phyloP scores from a whole-genome alignment of 805 yeast species.

The Candida ipomoeae region DNA sequence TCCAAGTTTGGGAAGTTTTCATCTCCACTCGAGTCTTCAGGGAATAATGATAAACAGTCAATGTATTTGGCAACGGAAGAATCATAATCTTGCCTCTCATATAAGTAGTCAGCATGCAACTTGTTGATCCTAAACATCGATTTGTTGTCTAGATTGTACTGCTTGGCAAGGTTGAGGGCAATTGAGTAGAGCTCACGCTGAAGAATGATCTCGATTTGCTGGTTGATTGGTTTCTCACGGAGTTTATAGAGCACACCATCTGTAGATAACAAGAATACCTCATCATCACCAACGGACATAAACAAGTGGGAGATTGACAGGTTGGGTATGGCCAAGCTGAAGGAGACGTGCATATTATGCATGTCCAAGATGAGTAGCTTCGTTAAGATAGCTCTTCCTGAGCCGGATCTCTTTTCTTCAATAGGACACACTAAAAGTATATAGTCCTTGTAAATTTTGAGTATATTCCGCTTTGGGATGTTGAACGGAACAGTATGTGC shows the following conservation, averaged over 20 bases:
- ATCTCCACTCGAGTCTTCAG: slow-evolving; percentile 7
- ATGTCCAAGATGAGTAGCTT: slow-evolving; percentile 66
- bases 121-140: slow-evolving; percentile 27
- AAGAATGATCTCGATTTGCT: slow-evolving; percentile 63
- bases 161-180: slow-evolving; percentile 65
- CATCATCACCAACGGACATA: slow-evolving; percentile 42
- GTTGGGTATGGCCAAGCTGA: slow-evolving; percentile 63
- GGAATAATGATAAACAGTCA: slow-evolving; percentile 31
- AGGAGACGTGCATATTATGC: slow-evolving; percentile 63
- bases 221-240: slow-evolving; percentile 61
- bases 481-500: slow-evolving; percentile 54
- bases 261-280: slow-evolving; percentile 57
- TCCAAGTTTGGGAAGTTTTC: slow-evolving; percentile 17
- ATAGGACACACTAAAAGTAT: slow-evolving; percentile 54
- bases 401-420: slow-evolving; percentile 18
- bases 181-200: slow-evolving; percentile 67
- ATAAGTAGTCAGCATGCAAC: slow-evolving; percentile 69
- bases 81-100: slow-evolving; percentile 57
- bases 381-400: slow-evolving; percentile 36
- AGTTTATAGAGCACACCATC: slow-evolving; percentile 73
- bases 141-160: slow-evolving; percentile 27
- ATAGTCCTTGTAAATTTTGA: slow-evolving; percentile 47
- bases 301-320: slow-evolving; percentile 56
- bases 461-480: slow-evolving; percentile 49
- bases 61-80: slow-evolving; percentile 75